A percentile compares a stretch with the other conserved stretches of the same genome.
Evolutionary conservation across 805 yeast species (phyloP).

Genomic region (Blastobotrys parvus): DNA sequence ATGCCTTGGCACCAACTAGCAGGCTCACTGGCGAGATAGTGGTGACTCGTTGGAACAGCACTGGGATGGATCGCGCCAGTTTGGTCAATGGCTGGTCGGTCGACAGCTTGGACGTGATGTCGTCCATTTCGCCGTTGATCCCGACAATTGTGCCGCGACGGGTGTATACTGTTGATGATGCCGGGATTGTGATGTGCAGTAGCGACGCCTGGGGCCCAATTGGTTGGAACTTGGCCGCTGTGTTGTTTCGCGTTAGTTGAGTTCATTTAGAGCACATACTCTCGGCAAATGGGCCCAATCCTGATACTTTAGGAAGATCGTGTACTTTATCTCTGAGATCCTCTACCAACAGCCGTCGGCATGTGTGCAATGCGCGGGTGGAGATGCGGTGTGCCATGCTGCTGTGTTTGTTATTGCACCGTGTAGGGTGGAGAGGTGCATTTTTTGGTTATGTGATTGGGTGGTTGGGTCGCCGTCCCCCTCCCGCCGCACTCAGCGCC

Average conservation of each 20-base stretch:
- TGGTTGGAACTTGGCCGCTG: slow-evolving; percentile 30
- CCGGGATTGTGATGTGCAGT: slow-evolving; percentile 36
- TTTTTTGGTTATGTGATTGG: no score
- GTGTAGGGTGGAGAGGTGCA: no score
- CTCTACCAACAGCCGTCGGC: no score
- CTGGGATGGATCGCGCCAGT: slow-evolving; percentile 23
- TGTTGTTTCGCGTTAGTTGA: not conserved
- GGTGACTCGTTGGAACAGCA: slow-evolving; percentile 28
- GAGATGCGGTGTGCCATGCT: no score
- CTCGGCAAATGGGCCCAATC: slow-evolving; percentile 36
- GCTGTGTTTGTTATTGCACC: no score
- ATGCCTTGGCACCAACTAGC: slow-evolving; percentile 19
- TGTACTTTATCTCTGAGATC: no score
- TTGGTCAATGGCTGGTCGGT: slow-evolving; percentile 16
- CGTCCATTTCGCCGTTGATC: slow-evolving; percentile 28
- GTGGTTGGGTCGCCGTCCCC: no score
- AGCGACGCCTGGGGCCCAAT: slow-evolving; percentile 36
- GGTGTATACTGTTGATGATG: slow-evolving; percentile 32
- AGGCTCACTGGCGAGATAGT: slow-evolving; percentile 25
- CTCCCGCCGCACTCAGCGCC: no score
- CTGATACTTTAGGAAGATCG: slow-evolving; percentile 29
- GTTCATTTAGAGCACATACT: slow-evolving; percentile 7
- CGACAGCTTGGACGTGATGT: slow-evolving; percentile 21
- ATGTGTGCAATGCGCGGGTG: no score
- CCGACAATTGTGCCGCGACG: slow-evolving; percentile 38